Base-by-base conservation (phyloP, 75 land plant species). In the Pseudotsuga menziesii region DNA sequence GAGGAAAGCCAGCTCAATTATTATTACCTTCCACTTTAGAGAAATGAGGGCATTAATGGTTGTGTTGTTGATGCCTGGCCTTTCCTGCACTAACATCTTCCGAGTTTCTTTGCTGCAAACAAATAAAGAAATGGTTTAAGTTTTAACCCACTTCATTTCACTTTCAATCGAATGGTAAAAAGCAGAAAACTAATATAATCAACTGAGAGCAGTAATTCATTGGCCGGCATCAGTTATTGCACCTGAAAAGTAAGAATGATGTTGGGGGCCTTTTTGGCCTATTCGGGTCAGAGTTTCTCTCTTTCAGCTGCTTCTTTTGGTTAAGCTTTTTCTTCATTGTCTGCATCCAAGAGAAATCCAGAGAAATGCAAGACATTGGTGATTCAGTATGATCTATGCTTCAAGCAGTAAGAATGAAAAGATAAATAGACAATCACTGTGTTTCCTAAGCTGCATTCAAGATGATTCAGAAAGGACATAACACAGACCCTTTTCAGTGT, bases 191-290 rank as follows among this genome's bases (percentile, higher is more conserved):
- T 44, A 9, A 44, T 6, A 7, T 44, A 44, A 69, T 29, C 12
- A 69, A 6, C 22, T 39, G 52, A 69, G 20, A 20, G 27, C 69
- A 44, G 8, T 69, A 56, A 27, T 23, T 27, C 4, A 69, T 39
- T 20, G 2, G 23, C 20, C 8, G 61, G 20, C 25, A 75, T 26
- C 76, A 74, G 23, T 63, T 13, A n/a, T 15, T 32, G 59, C 57
- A 91, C 94, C 92, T 84, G 83, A 90, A 94, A 44, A 90, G 74
- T 22, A 92, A 25, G 84, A 83, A 94, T 6, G 98, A 85, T 19
- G 95, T 80, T 13, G 89, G 83, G 52, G 98, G 95, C 84, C 83
- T 94, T 82, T 94, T 94, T 4, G 95, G 98, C 81, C 83, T 90
- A 89, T 90, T 90, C 17, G 98, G 95, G 26, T 94, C 98, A 56